A percentile compares a stretch with the other conserved stretches of the same genome.
phyloP scores from a whole-genome alignment of 106 monocot species.

The Hemerocallis citrina region DNA sequence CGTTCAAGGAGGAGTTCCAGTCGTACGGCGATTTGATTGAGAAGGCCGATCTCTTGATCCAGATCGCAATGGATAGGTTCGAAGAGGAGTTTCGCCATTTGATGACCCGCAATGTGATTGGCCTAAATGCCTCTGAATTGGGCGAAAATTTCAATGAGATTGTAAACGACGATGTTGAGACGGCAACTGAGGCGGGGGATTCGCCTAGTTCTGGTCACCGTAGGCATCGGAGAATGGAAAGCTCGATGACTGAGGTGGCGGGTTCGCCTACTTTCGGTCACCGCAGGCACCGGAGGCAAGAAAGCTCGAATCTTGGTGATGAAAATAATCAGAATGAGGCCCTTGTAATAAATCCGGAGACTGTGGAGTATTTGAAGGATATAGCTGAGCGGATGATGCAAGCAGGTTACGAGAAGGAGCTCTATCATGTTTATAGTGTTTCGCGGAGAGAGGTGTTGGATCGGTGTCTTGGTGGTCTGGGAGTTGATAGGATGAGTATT shows the following conservation, averaged over 20 bases:
- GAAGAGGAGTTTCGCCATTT: constrained; percentile 60
- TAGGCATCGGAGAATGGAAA: too few species aligned
- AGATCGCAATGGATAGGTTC: constrained; percentile 48
- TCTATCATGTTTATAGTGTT: constrained; percentile 1
- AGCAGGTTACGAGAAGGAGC: neutral
- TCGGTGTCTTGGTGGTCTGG: constrained; percentile 22
- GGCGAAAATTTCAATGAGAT: too few species aligned
- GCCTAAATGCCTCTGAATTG: constrained; percentile 21
- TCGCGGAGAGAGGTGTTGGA: constrained; percentile 21
- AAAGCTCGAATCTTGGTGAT: neutral
- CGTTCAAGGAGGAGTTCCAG: neutral
- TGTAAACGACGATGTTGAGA: constrained; percentile 2
- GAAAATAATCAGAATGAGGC: neutral
- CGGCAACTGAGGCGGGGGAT: neutral
- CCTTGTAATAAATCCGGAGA: neutral
- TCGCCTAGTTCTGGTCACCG: too few species aligned
- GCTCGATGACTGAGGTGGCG: too few species aligned
- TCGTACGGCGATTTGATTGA: neutral
- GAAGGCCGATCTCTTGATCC: constrained; percentile 31
- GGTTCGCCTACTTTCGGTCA: too few species aligned
- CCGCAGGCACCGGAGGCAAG: too few species aligned
- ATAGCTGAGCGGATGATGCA: constrained; percentile 7
- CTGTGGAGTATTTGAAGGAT: neutral
- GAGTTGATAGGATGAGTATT: constrained; percentile 32
- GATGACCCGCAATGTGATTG: constrained; percentile 37